A percentile compares a stretch with the other conserved stretches of the same genome.
Conservation (phyloP, 371 early-diverging fungal genomes). For the Mucor mucedo region DNA sequence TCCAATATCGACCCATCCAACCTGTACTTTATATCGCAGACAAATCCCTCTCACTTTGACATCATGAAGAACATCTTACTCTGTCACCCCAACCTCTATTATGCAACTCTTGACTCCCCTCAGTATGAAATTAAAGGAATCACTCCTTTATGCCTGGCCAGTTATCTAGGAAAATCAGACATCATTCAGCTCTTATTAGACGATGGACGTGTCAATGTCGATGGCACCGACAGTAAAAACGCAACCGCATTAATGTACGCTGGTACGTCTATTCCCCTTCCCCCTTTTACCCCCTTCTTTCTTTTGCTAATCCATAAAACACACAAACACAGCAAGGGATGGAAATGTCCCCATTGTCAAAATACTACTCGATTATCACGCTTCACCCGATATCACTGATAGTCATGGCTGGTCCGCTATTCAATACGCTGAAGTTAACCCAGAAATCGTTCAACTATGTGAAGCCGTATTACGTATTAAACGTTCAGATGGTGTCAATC, state of each 20-base stretch:
- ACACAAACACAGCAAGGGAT: conserved; percentile 59
- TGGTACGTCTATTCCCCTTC: conserved; percentile 40
- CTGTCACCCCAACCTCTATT: conserved; percentile 59
- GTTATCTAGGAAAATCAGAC: conserved; percentile 72
- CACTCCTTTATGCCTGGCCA: conserved; percentile 76
- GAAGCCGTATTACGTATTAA: conserved; percentile 60
- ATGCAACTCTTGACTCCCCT: conserved; percentile 64
- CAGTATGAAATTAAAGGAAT: conserved; percentile 74
- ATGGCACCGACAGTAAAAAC: conserved; percentile 72
- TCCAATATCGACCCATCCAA: conserved; percentile 64
- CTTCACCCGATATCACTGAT: conserved; percentile 66
- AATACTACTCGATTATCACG: conserved; percentile 60
- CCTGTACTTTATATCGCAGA: conserved; percentile 61
- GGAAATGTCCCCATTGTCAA: conserved; percentile 68
- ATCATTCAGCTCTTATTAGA: conserved; percentile 66
- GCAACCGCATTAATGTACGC: conserved; percentile 85
- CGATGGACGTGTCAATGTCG: conserved; percentile 69
- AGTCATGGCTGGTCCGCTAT: conserved; percentile 76
- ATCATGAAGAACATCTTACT: conserved; percentile 64
- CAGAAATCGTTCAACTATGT: conserved; percentile 65
- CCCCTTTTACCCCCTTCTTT: not conserved
- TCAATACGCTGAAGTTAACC: conserved; percentile 67
- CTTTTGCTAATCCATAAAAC: not conserved
- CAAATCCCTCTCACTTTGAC: conserved; percentile 58
- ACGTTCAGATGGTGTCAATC: conserved; percentile 43